Conservation (phyloP, 176 grass and related monocot species). For the Phragmites australis region DNA sequence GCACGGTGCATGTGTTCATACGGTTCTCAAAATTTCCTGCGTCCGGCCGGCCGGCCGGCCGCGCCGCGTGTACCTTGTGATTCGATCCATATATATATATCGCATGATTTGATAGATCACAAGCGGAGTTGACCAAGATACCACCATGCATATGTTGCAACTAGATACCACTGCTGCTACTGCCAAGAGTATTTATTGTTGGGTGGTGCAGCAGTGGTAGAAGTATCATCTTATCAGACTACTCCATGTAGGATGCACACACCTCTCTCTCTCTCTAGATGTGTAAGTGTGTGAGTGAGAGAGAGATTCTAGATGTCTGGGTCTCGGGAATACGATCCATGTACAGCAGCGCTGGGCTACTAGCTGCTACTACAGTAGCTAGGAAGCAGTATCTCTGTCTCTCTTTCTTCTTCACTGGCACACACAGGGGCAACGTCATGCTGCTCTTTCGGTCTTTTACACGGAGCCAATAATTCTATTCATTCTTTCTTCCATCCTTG, state of each 20-base stretch:
- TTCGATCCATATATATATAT: not conserved
- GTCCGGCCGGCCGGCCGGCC: not conserved
- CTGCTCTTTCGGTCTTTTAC: conserved; percentile 19
- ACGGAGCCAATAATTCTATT: conserved; percentile 16
- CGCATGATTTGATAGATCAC: conserved; percentile 54
- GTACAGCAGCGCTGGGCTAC: conserved; percentile 6
- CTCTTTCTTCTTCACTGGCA: not conserved
- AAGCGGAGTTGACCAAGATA: conserved; percentile 40
- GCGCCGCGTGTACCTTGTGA: not conserved
- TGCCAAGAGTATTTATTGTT: not conserved
- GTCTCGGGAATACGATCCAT: conserved; percentile 55
- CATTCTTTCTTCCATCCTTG: conserved; percentile 26
- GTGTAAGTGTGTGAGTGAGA: too few species aligned
- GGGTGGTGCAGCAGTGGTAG: not conserved
- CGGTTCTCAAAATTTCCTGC: not conserved
- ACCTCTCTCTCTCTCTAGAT: too few species aligned
- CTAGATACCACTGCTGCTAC: too few species aligned
- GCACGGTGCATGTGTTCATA: not conserved
- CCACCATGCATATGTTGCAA: not conserved
- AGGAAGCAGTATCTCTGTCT: too few species aligned
- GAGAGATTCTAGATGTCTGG: not conserved
- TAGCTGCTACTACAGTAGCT: not conserved
- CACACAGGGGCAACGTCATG: conserved; percentile 31
- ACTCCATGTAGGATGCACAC: too few species aligned
- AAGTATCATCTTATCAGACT: conserved; percentile 5